Evolutionary conservation across 306 rosid species (phyloP).

Genomic region (Oemleria cerasiformis): DNA sequence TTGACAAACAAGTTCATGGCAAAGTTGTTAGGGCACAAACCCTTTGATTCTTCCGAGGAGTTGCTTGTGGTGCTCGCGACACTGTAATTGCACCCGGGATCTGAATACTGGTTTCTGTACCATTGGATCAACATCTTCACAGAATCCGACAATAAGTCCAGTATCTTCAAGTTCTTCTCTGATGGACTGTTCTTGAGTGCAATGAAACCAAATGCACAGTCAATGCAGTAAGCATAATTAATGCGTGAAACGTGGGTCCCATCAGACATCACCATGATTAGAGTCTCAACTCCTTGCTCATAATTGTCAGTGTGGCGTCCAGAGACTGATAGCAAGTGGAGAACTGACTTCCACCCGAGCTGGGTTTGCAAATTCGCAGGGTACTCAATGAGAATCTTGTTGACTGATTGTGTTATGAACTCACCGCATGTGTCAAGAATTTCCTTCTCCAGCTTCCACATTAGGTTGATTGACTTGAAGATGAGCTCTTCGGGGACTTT

Average conservation of each 20-base stretch:
- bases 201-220: constrained; percentile 71
- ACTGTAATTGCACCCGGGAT: constrained; percentile 47
- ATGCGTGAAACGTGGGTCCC: constrained; percentile 37
- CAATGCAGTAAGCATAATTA: constrained; percentile 65
- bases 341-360: constrained; percentile 75
- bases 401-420: constrained; percentile 45
- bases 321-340: constrained; percentile 65
- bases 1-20: constrained; percentile 61
- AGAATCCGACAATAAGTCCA: constrained; percentile 61
- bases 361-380: constrained; percentile 71
- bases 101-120: constrained; percentile 52
- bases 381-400: constrained; percentile 54
- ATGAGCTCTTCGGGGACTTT: constrained; percentile 68
- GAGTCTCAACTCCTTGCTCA: constrained; percentile 63
- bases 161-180: constrained; percentile 69
- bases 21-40: constrained; percentile 41
- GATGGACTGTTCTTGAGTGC: constrained; percentile 76
- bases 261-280: constrained; percentile 61
- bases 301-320: constrained; percentile 73
- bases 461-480: constrained; percentile 80
- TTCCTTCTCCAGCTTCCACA: constrained; percentile 94
- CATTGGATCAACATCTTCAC: constrained; percentile 62
- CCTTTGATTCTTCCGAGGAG: constrained; percentile 67
- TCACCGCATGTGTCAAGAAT: constrained; percentile 68
- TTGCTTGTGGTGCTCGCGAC: constrained; percentile 46